A percentile compares a stretch with the other conserved stretches of the same genome.
phyloP scores from a whole-genome alignment of 345 rosid species.

The Clausena lansium region DNA sequence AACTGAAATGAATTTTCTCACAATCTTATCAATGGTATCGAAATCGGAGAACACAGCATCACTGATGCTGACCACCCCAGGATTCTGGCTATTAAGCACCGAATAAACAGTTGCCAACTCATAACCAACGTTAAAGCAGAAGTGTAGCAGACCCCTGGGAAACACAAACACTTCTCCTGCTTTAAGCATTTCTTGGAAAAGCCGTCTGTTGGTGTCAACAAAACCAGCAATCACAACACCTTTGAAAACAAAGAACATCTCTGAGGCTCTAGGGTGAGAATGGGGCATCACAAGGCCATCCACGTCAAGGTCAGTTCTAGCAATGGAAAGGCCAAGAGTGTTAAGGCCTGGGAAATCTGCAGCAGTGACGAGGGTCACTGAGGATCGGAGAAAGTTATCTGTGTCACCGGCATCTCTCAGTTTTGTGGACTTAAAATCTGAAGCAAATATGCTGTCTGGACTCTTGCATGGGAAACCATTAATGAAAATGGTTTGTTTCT shows the following conservation, averaged over 20 bases:
- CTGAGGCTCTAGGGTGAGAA: slow-evolving; percentile 78
- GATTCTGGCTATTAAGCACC: slow-evolving; percentile 76
- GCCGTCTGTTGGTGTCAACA: slow-evolving; percentile 45
- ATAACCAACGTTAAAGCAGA: slow-evolving; percentile 52
- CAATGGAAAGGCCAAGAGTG: slow-evolving; percentile 74
- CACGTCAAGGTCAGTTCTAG: slow-evolving; percentile 62
- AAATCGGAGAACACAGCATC: slow-evolving; percentile 37
- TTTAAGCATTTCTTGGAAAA: slow-evolving; percentile 45
- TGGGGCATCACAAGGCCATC: slow-evolving; percentile 64
- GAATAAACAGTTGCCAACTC: slow-evolving; percentile 50
- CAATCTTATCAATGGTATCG: slow-evolving; percentile 23
- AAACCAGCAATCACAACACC: slow-evolving; percentile 72
- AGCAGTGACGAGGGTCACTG: slow-evolving; percentile 49
- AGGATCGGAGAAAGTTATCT: slow-evolving; percentile 45
- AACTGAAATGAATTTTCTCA: slow-evolving; percentile 27
- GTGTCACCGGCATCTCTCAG: slow-evolving; percentile 56
- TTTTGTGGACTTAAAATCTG: slow-evolving; percentile 66
- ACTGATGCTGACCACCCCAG: slow-evolving; percentile 55
- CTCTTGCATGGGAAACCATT: slow-evolving; percentile 82
- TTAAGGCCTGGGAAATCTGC: slow-evolving; percentile 76
- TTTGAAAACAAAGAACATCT: slow-evolving; percentile 51
- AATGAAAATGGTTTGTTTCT: slow-evolving; percentile 41
- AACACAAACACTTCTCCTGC: slow-evolving; percentile 70
- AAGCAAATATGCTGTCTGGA: slow-evolving; percentile 38
- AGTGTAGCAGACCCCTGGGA: slow-evolving; percentile 73